Conservation (phyloP, 495 filamentous ascomycete genomes). For the Lindgomyces ingoldianus region DNA sequence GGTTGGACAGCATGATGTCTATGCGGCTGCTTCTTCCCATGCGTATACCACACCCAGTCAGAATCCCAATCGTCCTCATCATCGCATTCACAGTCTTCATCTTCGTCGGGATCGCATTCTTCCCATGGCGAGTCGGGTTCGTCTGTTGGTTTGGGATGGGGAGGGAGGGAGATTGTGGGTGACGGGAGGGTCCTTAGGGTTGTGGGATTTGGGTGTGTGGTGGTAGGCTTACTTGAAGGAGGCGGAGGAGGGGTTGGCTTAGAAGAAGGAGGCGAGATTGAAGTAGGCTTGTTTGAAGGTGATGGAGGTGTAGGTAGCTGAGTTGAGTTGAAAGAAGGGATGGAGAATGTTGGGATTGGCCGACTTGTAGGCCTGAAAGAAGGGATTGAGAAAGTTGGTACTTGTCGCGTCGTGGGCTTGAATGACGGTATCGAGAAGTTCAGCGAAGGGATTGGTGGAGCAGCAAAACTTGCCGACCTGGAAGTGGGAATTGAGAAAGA, state of each 20-base stretch:
- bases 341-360: not conserved
- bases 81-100: constrained; percentile 75
- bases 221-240: not conserved
- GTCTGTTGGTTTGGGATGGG: not conserved
- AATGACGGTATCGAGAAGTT: constrained; percentile 3
- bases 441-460: not conserved
- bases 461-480: not conserved
- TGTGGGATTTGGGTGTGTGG: not conserved
- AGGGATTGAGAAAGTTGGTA: not conserved
- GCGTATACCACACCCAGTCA: constrained; percentile 5
- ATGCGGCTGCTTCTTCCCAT: not conserved
- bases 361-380: constrained; percentile 4
- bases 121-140: constrained; percentile 2
- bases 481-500: not conserved
- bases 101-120: constrained; percentile 59
- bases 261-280: constrained; percentile 2
- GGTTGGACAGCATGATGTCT: not conserved
- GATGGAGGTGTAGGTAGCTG: not conserved
- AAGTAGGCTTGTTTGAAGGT: not conserved
- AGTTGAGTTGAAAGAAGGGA: constrained; percentile 10
- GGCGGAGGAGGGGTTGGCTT: constrained; percentile 12
- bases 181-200: not conserved
- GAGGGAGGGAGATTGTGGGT: not conserved
- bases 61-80: constrained; percentile 44
- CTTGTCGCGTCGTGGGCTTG: not conserved